Base-by-base conservation (phyloP, 306 rosid species). In the Elaeagnus macrophylla region DNA sequence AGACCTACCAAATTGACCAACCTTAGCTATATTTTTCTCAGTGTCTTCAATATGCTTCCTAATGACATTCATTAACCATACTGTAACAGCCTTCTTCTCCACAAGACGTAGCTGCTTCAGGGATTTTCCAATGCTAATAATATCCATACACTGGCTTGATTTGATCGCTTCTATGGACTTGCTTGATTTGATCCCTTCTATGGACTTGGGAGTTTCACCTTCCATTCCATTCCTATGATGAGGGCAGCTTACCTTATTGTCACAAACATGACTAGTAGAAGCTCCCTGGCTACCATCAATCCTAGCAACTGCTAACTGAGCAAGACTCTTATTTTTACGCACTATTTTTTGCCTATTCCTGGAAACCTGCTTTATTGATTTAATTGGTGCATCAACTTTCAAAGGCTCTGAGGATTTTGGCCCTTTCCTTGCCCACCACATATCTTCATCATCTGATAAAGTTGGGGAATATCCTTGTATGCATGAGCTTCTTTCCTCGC, bases 231-330 rank as follows among this genome's bases (percentile, higher is more conserved):
- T 53, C 82, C 71, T 82, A 57, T 84, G 96, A 75, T 87, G 89
- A 65, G 96, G 87, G 56, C 96, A 91, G 66, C 69, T 75, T 52
- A 87, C 84, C 79, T 69, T 87, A 52, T 75, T 87, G 55, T 84
- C 90, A 81, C 96, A 91, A 50, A 84, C 79, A 69, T 91, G 99
- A 74, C 99, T 87, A 7, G 95, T 87, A 25, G 99, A 91, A 48
- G 99, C 96, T 72, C 97, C 99, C 76, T 82, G 95, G 75, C 99
- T 87, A 59, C 95, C 93, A 68, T 91, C 99, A 65, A 87, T 91
- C 73, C 99, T 84, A 69, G 95, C 74, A 65, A 91, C 82, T 67
- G 83, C 87, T 74, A 91, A 62, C 58, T 91, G 95, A 57, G 96
- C 85, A 54, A 91, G 93, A 80, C 93, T 87, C 39, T 72, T 83